Conservation (phyloP, 2,329 filamentous ascomycete genomes). For the Chalaropsis thielavioides region DNA sequence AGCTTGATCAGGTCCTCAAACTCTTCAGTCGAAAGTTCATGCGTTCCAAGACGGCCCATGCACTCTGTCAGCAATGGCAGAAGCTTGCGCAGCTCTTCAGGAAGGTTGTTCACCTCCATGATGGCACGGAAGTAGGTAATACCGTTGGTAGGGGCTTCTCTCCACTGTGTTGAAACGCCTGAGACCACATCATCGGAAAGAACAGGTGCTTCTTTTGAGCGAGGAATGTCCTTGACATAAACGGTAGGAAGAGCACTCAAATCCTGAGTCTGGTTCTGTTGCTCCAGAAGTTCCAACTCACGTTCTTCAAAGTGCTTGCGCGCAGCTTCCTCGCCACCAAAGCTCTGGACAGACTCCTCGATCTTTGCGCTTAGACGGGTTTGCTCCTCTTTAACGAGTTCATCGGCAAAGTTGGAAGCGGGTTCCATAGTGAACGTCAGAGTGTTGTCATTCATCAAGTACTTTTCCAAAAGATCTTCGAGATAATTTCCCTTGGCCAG, state of each 20-base stretch:
- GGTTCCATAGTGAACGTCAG: conserved; percentile 92
- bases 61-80: conserved; percentile 84
- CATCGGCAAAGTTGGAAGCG: conserved; percentile 56
- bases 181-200: conserved; percentile 51
- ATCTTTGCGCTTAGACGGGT: conserved; percentile 62
- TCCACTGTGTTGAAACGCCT: conserved; percentile 67
- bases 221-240: conserved; percentile 75
- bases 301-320: conserved; percentile 57
- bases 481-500: conserved; percentile 67
- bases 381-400: conserved; percentile 63
- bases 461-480: conserved; percentile 74
- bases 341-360: conserved; percentile 48
- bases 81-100: conserved; percentile 69
- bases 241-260: conserved; percentile 79
- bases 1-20: conserved; percentile 92
- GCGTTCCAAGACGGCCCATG: conserved; percentile 85
- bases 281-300: conserved; percentile 64
- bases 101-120: conserved; percentile 62
- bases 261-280: conserved; percentile 75
- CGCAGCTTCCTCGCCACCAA: conserved; percentile 57
- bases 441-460: conserved; percentile 72
- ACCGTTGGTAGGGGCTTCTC: conserved; percentile 85
- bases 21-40: conserved; percentile 78
- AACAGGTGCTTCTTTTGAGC: conserved; percentile 48
- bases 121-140: conserved; percentile 91